Conservation (phyloP, 257 asterid species). For the Hygrophila difformis region DNA sequence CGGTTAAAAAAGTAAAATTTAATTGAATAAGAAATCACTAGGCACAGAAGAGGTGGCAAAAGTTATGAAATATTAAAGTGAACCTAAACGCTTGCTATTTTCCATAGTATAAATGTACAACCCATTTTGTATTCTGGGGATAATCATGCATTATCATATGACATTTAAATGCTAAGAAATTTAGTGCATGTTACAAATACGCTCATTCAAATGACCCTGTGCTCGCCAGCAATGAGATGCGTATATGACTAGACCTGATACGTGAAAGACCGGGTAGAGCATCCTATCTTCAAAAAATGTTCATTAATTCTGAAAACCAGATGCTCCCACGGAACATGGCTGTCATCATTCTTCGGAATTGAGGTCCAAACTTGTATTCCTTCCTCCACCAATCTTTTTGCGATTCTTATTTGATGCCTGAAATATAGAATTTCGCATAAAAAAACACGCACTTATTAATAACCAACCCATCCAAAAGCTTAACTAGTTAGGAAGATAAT, state of each 20-base stretch:
- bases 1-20: too few relatives aligned
- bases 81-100: too few relatives aligned
- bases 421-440: too few relatives aligned
- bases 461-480: too few relatives aligned
- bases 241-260: constrained; percentile 42
- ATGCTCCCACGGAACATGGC: constrained; percentile 69
- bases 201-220: not conserved
- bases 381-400: constrained; percentile 69
- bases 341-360: constrained; percentile 39
- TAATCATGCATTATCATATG: not conserved
- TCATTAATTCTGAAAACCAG: constrained; percentile 39
- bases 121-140: too few relatives aligned
- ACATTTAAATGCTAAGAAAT: not conserved
- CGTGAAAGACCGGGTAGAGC: constrained; percentile 54
- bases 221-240: not conserved
- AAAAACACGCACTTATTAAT: too few relatives aligned
- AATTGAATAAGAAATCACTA: too few relatives aligned
- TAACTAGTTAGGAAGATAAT: too few relatives aligned
- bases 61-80: too few relatives aligned
- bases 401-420: constrained; percentile 70
- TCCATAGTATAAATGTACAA: too few relatives aligned
- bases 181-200: not conserved
- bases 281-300: constrained; percentile 48
- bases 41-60: too few relatives aligned
- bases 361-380: constrained; percentile 67